A percentile compares a stretch with the other conserved stretches of the same genome.
Evolutionary conservation across 2,329 filamentous ascomycete genomes (phyloP).

Genomic region (Colletotrichum sp.): DNA sequence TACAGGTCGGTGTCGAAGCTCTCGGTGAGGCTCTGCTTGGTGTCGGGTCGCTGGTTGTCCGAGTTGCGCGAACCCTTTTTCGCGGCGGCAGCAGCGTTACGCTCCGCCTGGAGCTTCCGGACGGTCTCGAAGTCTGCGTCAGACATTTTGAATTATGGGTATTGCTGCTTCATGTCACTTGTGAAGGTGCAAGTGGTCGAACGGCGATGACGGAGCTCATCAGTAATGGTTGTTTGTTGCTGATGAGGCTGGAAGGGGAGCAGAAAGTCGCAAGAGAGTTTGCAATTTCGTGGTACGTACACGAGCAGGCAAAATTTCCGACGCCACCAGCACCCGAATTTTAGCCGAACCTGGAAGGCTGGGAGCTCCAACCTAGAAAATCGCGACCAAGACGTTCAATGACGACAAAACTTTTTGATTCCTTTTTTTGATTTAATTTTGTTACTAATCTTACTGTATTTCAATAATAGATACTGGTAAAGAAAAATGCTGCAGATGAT

Average conservation of each 20-base stretch:
- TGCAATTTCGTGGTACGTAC: slow-evolving; percentile 16
- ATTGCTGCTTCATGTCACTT: slow-evolving; percentile 38
- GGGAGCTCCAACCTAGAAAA: not conserved
- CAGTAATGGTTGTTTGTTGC: slow-evolving; percentile 25
- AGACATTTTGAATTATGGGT: slow-evolving; percentile 59
- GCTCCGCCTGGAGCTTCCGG: slow-evolving; percentile 88
- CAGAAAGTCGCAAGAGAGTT: slow-evolving; percentile 22
- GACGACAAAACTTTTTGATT: not conserved
- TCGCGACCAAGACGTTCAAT: not conserved
- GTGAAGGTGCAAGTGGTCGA: slow-evolving; percentile 20
- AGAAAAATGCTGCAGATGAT: not conserved
- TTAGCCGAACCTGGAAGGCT: slow-evolving; percentile 30
- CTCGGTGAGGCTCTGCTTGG: slow-evolving; percentile 90
- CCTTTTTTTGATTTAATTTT: not conserved
- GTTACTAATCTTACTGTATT: no score
- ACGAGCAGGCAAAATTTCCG: slow-evolving; percentile 25
- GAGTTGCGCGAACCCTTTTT: slow-evolving; percentile 85
- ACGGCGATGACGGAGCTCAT: slow-evolving; percentile 22
- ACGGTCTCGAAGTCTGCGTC: slow-evolving; percentile 88
- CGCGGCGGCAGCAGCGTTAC: slow-evolving; percentile 77
- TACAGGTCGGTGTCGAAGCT: slow-evolving; percentile 89
- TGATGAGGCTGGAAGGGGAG: slow-evolving; percentile 26
- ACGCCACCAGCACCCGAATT: slow-evolving; percentile 37
- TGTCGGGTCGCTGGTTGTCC: slow-evolving; percentile 86
- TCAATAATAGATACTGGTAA: not conserved